Percentiles rank a stretch among this genome's conserved stretches.
These are phyloP conservation scores for Alternaria incomplexa DNA, from an alignment of 2,329 filamentous ascomycete species.

Conservation along the genomic window DNA sequence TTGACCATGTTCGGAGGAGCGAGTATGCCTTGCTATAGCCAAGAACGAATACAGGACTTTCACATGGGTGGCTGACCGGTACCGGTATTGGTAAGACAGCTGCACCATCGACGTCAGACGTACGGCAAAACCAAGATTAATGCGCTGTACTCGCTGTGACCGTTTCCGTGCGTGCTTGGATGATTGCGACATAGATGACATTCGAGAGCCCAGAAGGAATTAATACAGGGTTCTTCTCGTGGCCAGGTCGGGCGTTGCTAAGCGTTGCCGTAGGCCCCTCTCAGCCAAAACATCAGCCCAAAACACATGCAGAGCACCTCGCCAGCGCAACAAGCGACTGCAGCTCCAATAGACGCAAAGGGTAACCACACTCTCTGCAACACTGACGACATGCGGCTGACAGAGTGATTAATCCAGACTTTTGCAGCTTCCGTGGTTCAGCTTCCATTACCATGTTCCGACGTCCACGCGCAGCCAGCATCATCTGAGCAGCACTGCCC, in stretches of 20 bases:
- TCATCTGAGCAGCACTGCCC: conserved; percentile 46
- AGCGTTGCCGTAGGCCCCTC: conserved; percentile 21
- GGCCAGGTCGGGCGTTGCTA: conserved; percentile 13
- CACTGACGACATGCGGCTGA: conserved; percentile 29
- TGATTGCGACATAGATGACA: background rate
- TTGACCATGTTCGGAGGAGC: background rate
- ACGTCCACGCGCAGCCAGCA: conserved; percentile 36
- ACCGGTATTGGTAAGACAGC: conserved; percentile 9
- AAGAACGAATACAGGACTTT: conserved; percentile 1
- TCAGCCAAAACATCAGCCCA: conserved; percentile 25
- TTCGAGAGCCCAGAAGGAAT: background rate
- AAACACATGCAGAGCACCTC: conserved; percentile 23
- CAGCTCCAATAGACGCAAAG: conserved; percentile 21
- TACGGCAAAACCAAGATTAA: background rate
- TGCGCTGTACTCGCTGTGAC: background rate
- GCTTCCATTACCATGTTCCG: conserved; percentile 27
- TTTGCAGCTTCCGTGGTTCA: conserved; percentile 9
- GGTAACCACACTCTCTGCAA: conserved; percentile 14
- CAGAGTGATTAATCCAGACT: conserved; percentile 20
- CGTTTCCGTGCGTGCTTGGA: background rate
- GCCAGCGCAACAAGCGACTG: conserved; percentile 22
- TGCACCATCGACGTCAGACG: conserved; percentile 17
- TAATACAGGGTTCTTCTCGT: background rate
- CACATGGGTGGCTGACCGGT: conserved; percentile 17
- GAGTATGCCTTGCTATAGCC: conserved; percentile 1